Conservation (phyloP, 2,329 filamentous ascomycete genomes). For the Pyrenophora tritici-repentis region DNA sequence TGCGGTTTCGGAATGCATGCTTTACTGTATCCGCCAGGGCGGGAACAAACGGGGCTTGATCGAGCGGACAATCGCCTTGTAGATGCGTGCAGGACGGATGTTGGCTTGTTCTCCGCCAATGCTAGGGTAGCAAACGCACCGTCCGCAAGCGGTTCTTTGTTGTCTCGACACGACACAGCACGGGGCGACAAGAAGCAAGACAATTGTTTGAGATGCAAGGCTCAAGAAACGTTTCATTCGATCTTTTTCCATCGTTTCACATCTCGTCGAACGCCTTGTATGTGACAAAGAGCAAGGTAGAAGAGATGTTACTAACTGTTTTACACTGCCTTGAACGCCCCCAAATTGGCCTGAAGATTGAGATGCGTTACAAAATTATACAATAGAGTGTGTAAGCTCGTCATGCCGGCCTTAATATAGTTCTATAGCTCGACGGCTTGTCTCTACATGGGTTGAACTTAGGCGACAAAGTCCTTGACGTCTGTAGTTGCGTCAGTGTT, state of each 20-base stretch:
- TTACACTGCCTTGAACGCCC: conserved; percentile 33
- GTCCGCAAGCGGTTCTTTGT: conserved; percentile 21
- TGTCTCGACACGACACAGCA: conserved; percentile 3
- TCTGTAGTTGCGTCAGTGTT: conserved; percentile 53
- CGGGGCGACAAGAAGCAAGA: background rate
- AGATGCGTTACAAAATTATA: conserved; percentile 25
- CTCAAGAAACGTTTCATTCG: background rate
- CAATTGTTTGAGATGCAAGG: background rate
- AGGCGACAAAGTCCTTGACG: conserved; percentile 82
- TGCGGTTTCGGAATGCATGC: conserved; percentile 29
- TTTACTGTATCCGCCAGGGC: conserved; percentile 13
- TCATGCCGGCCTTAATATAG: background rate
- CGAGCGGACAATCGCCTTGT: conserved; percentile 21
- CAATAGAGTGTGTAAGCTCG: conserved; percentile 17
- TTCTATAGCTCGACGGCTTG: background rate
- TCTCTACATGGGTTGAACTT: conserved; percentile 17
- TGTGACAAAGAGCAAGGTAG: background rate
- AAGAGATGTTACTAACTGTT: conserved; percentile 21
- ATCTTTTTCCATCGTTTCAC: background rate
- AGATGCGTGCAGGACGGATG: conserved; percentile 24
- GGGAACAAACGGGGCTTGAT: conserved; percentile 14
- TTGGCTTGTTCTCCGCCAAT: conserved; percentile 21
- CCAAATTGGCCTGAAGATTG: conserved; percentile 12
- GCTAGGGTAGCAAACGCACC: conserved; percentile 15
- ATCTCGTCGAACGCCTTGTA: background rate